Percentiles rank a stretch among this genome's conserved stretches.
Conservation (phyloP, 169 alveolate genomes). For the Theileria luwenshuni region DNA sequence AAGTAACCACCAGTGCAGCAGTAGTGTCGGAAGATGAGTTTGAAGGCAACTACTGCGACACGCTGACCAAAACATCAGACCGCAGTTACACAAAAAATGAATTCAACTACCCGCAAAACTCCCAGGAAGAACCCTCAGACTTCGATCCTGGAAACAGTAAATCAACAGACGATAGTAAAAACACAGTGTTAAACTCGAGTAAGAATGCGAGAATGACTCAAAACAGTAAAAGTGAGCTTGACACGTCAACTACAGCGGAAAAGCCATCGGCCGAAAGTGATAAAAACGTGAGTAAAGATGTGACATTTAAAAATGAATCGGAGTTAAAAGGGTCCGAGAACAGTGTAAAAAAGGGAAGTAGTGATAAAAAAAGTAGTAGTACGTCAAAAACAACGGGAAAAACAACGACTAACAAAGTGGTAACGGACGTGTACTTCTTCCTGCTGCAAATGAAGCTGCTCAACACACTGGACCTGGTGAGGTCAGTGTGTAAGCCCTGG, state of each 20-base stretch:
- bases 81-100: too few species aligned
- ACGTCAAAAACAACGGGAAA: not conserved
- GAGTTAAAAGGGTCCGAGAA: not conserved
- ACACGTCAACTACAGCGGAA: not conserved
- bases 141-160: not conserved
- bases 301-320: too few species aligned
- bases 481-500: slow-evolving; percentile 69
- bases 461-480: slow-evolving; percentile 55
- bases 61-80: too few species aligned
- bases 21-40: not conserved
- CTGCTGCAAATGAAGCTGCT: slow-evolving; percentile 62
- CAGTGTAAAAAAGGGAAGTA: not conserved
- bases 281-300: not conserved
- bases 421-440: slow-evolving; percentile 36
- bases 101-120: too few species aligned
- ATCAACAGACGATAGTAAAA: not conserved
- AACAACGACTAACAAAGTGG: not conserved
- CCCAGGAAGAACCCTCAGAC: not conserved
- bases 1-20: not conserved
- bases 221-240: too few species aligned
- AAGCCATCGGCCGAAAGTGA: not conserved
- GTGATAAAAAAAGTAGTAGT: not conserved
- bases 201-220: too few species aligned
- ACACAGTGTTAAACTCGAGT: too few species aligned
- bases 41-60: too few species aligned